These are phyloP conservation scores for Syncephalastrum racemosum DNA, from an alignment of 371 early-diverging fungal genomes.

Conservation along the genomic window DNA sequence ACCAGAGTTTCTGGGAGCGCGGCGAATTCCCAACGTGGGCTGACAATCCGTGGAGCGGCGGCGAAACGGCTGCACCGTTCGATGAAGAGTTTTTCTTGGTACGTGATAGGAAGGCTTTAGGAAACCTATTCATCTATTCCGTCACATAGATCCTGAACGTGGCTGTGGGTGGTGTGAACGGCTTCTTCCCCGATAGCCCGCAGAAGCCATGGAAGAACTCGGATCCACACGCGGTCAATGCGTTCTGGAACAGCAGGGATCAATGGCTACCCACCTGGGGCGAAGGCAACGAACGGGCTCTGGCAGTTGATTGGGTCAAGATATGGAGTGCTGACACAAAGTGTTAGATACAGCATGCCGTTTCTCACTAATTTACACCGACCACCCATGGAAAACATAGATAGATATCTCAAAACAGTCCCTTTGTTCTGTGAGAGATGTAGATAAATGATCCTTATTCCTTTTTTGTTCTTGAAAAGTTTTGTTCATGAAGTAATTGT, in stretches of 20 bases:
- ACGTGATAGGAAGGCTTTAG: constrained; percentile 5
- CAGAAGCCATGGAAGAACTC: constrained; percentile 58
- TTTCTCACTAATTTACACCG: neutral
- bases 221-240: constrained; percentile 49
- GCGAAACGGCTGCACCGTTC: constrained; percentile 59
- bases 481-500: no score
- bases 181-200: constrained; percentile 60
- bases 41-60: constrained; percentile 56
- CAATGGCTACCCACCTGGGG: constrained; percentile 63
- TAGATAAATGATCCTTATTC: no score
- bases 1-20: constrained; percentile 43
- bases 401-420: no score
- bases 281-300: constrained; percentile 45
- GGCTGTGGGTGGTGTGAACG: constrained; percentile 68
- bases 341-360: constrained; percentile 10
- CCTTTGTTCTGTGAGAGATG: no score
- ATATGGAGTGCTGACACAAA: constrained; percentile 40
- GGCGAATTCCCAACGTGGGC: constrained; percentile 48
- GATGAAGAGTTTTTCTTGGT: constrained; percentile 66
- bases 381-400: no score
- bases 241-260: constrained; percentile 46
- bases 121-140: constrained; percentile 9
- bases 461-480: no score
- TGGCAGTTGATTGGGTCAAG: constrained; percentile 61
- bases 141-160: constrained; percentile 57